Evolutionary conservation across 805 yeast genomes (phyloP), one percentile per base, ranked within the genome.

Genomic region (Myxozyma melibiosi): DNA sequence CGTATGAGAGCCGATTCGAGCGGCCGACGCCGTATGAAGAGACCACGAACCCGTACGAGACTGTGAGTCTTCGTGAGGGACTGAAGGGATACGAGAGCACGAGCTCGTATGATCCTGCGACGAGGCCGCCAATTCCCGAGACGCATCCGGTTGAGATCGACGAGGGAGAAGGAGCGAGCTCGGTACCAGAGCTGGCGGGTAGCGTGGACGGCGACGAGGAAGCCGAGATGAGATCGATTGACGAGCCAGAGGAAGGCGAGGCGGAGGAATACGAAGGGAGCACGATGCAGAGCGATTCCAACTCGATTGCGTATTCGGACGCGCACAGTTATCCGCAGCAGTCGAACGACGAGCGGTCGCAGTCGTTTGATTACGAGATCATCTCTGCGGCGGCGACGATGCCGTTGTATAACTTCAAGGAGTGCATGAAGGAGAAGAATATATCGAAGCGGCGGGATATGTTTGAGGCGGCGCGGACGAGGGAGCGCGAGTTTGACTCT

Each of bases 391-490:
- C 61, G 3, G 39, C 47, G 5, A 28, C 58, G 34, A n/a, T 38
- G 11, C 58, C 62, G 16, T 14, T 24, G 13, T 53, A 49, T 45
- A 30, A 27, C n/a, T 50, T 38, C 37, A 20, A 30, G 28, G 43
- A 18, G 5, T 30, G 52, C 38, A 42, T 46, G 39, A 51, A 51
- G 45, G 57, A 55, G 38, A 46, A 35, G 14, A 45, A 48, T 35
- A n/a, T 43, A n/a, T 5, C 27, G 9, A 38, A 39, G 42, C 57
- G 57, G 16, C 40, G 35, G 20, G 54, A 22, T 9, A 22, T 55
- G 25, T 58, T 55, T 51, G 57, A 51, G 8, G 43, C 20, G 20
- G 53, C 61, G 4, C 27, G 63, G 31, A 37, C 42, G 27, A 30
- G 24, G 33, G 60, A 51, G 48, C 22, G 8, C 14, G 48, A 52